Evolutionary conservation across 1,139 yeast genomes (phyloP), one percentile per base, ranked within the genome.

Genomic region (Sugiyamaella grinbergsii): DNA sequence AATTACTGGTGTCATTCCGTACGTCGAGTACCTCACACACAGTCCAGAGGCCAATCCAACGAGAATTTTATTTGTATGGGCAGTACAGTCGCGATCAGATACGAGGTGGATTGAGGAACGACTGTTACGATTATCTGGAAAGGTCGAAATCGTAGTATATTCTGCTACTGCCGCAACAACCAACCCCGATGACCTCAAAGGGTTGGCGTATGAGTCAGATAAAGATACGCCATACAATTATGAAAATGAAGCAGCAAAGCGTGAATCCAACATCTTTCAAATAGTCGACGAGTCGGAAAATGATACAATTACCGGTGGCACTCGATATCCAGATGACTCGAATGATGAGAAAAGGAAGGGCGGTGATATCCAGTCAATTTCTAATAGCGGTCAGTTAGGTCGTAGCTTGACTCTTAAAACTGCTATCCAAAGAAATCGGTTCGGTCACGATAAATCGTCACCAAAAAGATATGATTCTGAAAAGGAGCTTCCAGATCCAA

Each of bases 1-100:
- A 58, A 75, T 87, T 56, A 85, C 95, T 1, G 85, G 85, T 0
- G 65, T 68, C 2, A 51, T 73, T 53, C 69, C 71, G 0, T 71
- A 71, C 52, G 66, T 65, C 2, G 70, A 66, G 46, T 61, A 59
- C 47, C 54, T 54, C 50, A 61, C 55, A 7, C 46, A 52, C 22
- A 51, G 49, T 28, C 54, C 49, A 48, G 54, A 47, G 43, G 58
- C 50, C 44, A 41, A 49, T 40, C 50, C 47, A 13, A 52, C 57
- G 15, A 55, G 53, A 24, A 55, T 64, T n/a, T 38, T 54, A 44
- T 61, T 66, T 38, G 54, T 64, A 23, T 65, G 69, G 69, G 56
- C 60, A 10, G 68, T 63, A 2, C 59, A 58, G 20, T 46, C 52
- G 20, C 49, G 54, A 2, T 53, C 51, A 4, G 67, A 66, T 33